Percentiles rank a stretch among this genome's conserved stretches.
These are phyloP conservation scores for Chara braunii DNA, from an alignment of 139 green algal species.

Conservation along the genomic window DNA sequence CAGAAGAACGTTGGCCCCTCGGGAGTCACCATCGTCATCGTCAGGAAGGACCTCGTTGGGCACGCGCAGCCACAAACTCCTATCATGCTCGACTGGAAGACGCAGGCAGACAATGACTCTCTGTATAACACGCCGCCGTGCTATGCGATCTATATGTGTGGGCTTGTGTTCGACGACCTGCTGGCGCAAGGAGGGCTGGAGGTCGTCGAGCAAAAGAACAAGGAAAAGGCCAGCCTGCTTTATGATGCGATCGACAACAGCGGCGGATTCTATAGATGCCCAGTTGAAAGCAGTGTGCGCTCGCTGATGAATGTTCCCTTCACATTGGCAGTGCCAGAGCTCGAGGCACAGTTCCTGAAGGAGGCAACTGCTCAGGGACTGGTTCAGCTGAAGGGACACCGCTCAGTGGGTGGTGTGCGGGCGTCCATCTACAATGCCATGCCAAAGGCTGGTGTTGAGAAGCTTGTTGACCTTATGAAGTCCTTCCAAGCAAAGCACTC, in stretches of 20 bases:
- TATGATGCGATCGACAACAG: conserved; percentile 62
- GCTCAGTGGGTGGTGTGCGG: conserved; percentile 91
- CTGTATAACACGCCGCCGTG: conserved; percentile 98
- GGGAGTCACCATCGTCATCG: conserved; percentile 86
- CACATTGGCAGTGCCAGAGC: conserved; percentile 78
- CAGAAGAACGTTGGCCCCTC: conserved; percentile 96
- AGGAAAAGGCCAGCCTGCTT: conserved; percentile 65
- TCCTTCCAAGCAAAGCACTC: conserved; percentile 58
- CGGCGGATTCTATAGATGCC: conserved; percentile 43
- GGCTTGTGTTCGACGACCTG: conserved; percentile 80
- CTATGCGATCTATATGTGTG: conserved; percentile 92
- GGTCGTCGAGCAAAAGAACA: conserved; percentile 56
- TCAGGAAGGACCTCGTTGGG: conserved; percentile 88
- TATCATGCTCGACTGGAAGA: conserved; percentile 84
- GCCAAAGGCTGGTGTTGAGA: conserved; percentile 76
- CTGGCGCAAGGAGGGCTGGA: conserved; percentile 53
- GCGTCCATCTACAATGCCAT: conserved; percentile 98
- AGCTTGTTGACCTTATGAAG: conserved; percentile 82
- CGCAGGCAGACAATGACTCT: conserved; percentile 69
- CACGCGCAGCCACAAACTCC: conserved; percentile 59
- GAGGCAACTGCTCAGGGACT: conserved; percentile 46
- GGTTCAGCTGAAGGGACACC: conserved; percentile 86
- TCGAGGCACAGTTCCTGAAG: conserved; percentile 72
- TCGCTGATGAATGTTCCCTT: conserved; percentile 97
- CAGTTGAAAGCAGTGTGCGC: conserved; percentile 66